These are phyloP conservation scores for Pulicaria dysenterica DNA, from an alignment of 129 eudicot genomes.

Conservation along the genomic window DNA sequence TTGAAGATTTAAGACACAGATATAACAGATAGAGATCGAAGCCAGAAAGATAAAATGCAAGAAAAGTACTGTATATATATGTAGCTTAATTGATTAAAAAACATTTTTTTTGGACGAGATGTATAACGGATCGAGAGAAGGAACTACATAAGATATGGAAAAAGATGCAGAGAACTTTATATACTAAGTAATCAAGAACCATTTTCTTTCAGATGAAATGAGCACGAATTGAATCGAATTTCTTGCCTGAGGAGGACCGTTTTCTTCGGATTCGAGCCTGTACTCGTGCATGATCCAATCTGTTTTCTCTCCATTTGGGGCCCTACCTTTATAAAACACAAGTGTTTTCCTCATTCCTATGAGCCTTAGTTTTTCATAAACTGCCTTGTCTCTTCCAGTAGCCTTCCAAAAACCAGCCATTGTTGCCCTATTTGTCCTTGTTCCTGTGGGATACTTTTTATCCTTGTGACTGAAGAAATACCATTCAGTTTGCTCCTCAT, in stretches of 20 bases:
- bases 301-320: conserved; percentile 88
- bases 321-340: conserved; percentile 91
- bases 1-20: neutral
- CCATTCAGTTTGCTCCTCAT: conserved; percentile 89
- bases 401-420: conserved; percentile 97
- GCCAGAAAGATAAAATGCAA: neutral
- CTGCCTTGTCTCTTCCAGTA: conserved; percentile 92
- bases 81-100: neutral
- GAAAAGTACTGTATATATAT: neutral
- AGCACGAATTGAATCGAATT: neutral
- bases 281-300: conserved; percentile 99
- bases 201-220: neutral
- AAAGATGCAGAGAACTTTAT: conserved; percentile 19
- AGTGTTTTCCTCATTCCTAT: conserved; percentile 98
- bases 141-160: neutral
- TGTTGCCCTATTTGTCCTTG: conserved; percentile 91
- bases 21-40: neutral
- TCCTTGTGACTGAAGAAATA: conserved; percentile 93
- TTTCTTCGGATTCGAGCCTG: conserved; percentile 83
- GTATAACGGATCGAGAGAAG: neutral
- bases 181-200: conserved; percentile 18
- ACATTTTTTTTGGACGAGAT: neutral
- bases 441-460: conserved; percentile 87
- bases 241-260: conserved; percentile 83
- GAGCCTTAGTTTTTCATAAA: conserved; percentile 66